These are phyloP conservation scores for Aspergillus cristatus DNA, from an alignment of 495 filamentous ascomycete genomes.

Conservation along the genomic window DNA sequence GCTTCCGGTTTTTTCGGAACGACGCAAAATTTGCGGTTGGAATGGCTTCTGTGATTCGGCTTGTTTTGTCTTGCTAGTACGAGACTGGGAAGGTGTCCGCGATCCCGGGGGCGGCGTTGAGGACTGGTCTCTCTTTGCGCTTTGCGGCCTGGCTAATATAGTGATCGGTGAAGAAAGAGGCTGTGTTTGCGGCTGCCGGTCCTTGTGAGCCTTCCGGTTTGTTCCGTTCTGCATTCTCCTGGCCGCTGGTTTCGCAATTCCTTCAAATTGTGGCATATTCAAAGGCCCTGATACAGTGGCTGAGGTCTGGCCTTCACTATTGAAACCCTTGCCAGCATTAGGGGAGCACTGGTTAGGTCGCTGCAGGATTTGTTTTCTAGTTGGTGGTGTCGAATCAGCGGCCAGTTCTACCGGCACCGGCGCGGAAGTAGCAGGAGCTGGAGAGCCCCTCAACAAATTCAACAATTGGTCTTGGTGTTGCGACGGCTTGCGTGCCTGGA, in stretches of 20 bases:
- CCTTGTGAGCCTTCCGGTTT: conserved; percentile 14
- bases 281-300: conserved; percentile 45
- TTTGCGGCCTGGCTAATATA: conserved; percentile 35
- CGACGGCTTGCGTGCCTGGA: conserved; percentile 19
- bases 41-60: conserved; percentile 38
- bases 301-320: conserved; percentile 18
- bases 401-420: conserved; percentile 30
- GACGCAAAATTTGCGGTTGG: conserved; percentile 52
- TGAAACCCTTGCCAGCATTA: conserved; percentile 6
- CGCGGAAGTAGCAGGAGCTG: conserved; percentile 8
- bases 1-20: conserved; percentile 33
- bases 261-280: conserved; percentile 41
- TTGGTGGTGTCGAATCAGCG: conserved; percentile 19
- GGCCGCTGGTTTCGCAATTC: conserved; percentile 16
- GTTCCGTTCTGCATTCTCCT: conserved; percentile 15
- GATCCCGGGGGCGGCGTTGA: conserved; percentile 10
- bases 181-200: conserved; percentile 11
- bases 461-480: conserved; percentile 34
- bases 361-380: conserved; percentile 28
- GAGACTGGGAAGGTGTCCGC: conserved; percentile 9
- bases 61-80: conserved; percentile 10
- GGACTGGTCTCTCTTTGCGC: conserved; percentile 22
- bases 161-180: conserved; percentile 31
- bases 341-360: conserved; percentile 18
- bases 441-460: conserved; percentile 25